Evolutionary conservation across 1,139 yeast genomes (phyloP).

Genomic region (Taphrina communis): DNA sequence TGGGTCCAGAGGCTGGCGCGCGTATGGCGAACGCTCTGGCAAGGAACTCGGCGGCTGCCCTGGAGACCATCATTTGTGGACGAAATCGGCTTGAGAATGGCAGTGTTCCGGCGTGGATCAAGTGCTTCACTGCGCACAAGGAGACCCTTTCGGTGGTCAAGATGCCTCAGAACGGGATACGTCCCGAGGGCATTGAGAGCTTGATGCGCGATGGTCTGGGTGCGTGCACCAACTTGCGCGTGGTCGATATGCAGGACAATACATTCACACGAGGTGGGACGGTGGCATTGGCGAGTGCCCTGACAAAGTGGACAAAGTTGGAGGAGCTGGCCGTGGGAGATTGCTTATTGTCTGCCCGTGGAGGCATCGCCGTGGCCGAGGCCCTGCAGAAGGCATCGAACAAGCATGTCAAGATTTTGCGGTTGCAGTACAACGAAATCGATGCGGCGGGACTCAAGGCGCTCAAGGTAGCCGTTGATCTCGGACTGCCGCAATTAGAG

Average conservation of each 20-base stretch:
- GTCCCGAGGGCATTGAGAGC: constrained; percentile 86
- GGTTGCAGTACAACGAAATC: constrained; percentile 88
- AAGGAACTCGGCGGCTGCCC: constrained; percentile 77
- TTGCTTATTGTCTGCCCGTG: constrained; percentile 79
- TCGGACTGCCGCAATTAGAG: constrained; percentile 66
- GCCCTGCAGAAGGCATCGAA: constrained; percentile 51
- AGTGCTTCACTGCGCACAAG: constrained; percentile 77
- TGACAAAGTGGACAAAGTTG: constrained; percentile 64
- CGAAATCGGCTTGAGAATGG: constrained; percentile 96
- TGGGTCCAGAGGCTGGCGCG: constrained; percentile 97
- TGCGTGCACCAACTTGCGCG: constrained; percentile 64
- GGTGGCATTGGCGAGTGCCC: constrained; percentile 65
- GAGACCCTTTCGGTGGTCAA: constrained; percentile 69
- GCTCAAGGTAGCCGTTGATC: constrained; percentile 61
- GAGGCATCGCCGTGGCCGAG: constrained; percentile 60
- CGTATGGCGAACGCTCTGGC: constrained; percentile 86
- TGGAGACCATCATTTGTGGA: constrained; percentile 89
- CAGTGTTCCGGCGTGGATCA: constrained; percentile 66
- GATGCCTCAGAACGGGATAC: constrained; percentile 92
- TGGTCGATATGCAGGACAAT: constrained; percentile 90
- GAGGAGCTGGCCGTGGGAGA: constrained; percentile 85
- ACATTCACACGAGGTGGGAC: constrained; percentile 90
- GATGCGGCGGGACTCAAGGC: constrained; percentile 67
- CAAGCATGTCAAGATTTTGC: constrained; percentile 61
- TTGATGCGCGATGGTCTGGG: constrained; percentile 75